Evolutionary conservation across 2,329 filamentous ascomycete species (phyloP), one percentile per base, ranked within the genome.

Genomic region (Neonectria neomacrospora): DNA sequence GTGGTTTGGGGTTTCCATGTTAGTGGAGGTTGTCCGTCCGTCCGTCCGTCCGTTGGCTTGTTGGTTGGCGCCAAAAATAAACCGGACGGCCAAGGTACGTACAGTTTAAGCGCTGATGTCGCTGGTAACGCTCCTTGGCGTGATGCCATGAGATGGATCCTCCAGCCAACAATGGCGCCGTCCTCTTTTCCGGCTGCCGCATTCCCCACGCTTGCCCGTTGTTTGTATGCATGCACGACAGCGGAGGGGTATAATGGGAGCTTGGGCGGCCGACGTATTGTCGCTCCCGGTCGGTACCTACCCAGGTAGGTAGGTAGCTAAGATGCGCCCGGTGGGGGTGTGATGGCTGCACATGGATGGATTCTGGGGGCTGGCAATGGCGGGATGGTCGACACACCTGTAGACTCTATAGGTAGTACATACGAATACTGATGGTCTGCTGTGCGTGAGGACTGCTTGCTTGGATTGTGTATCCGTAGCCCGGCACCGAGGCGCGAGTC

Each of bases 61-160:
- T 30, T n/a, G 48, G 52, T n/a, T 56, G 51, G 54, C 52, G 61
- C 62, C 62, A 65, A 65, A 65, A 65, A 65, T 65, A 64, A 54
- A 48, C 39, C 23, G 14, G 3, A 16, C 12, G 32, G 5, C 5
- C 10, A 11, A 7, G 32, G 34, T 37, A 37, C 34, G 34, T 48
- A 39, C 37, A 18, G 37, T 42, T 61, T 64, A 64, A 64, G 62
- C 62, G 62, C 62, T 61, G 53, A 64, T 53, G 52, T 39, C 41
- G 52, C 22, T 55, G 48, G 57, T 44, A 64, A 57, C 57, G 30
- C 26, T 52, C 26, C 20, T 51, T 56, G 50, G 52, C 44, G 42
- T 50, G 42, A 39, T 55, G 47, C 37, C 11, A 32, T 26, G 30
- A 9, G 18, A 41, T 20, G 37, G 37, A 50, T 50, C 23, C 23